These are phyloP conservation scores for Fusarium subtropicale DNA, from an alignment of 2,329 filamentous ascomycete genomes.

Conservation along the genomic window DNA sequence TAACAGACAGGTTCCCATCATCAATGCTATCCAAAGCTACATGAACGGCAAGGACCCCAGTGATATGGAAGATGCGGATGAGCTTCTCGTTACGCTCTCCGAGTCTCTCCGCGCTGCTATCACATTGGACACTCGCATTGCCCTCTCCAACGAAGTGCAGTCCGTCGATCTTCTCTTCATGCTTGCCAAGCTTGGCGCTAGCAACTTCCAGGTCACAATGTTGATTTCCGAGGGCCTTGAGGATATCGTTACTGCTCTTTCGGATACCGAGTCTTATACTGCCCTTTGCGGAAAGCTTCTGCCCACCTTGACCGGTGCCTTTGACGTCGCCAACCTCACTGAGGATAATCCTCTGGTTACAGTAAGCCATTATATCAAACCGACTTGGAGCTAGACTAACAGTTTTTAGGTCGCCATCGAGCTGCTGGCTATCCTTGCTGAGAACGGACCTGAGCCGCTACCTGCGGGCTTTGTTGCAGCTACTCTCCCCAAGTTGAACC, in stretches of 20 bases:
- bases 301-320: constrained; percentile 87
- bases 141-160: constrained; percentile 76
- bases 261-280: constrained; percentile 76
- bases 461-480: constrained; percentile 87
- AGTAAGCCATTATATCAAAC: constrained; percentile 54
- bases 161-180: constrained; percentile 88
- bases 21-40: constrained; percentile 76
- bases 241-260: constrained; percentile 78
- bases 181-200: constrained; percentile 86
- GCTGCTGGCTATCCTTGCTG: constrained; percentile 81
- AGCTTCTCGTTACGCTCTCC: constrained; percentile 89
- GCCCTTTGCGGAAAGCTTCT: constrained; percentile 86
- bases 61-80: constrained; percentile 89
- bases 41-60: constrained; percentile 82
- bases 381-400: constrained; percentile 34
- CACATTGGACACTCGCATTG: constrained; percentile 79
- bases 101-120: constrained; percentile 89
- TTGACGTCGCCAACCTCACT: constrained; percentile 87
- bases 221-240: constrained; percentile 92
- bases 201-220: constrained; percentile 90
- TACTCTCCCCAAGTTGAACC: constrained; percentile 87
- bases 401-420: constrained; percentile 77
- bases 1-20: constrained; percentile 70
- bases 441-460: constrained; percentile 86
- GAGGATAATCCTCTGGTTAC: constrained; percentile 87